These are phyloP conservation scores for Apiospora rasikravindrae DNA, from an alignment of 2,329 filamentous ascomycete species.

Conservation along the genomic window DNA sequence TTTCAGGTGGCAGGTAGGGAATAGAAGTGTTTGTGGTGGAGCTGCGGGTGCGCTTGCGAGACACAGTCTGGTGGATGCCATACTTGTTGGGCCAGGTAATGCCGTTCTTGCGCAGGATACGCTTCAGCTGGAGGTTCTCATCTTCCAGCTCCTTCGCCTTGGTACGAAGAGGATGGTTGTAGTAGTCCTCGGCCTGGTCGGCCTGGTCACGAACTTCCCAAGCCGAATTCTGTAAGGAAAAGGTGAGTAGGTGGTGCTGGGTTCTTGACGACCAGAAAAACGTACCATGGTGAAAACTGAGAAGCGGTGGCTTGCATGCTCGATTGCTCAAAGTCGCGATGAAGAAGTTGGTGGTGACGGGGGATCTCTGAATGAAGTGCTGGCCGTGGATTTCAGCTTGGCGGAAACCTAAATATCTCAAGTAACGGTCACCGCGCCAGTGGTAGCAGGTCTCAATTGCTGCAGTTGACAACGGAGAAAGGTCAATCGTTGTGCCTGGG, in stretches of 20 bases:
- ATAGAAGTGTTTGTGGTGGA: slow-evolving; percentile 29
- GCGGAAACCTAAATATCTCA: slow-evolving; percentile 14
- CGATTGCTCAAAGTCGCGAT: not conserved
- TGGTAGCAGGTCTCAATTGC: not conserved
- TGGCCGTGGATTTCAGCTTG: not conserved
- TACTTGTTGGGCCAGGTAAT: slow-evolving; percentile 54
- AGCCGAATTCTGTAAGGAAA: slow-evolving; percentile 31
- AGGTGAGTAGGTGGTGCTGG: not conserved
- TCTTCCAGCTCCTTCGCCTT: slow-evolving; percentile 52
- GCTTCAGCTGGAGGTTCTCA: slow-evolving; percentile 57
- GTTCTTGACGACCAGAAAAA: too few species aligned
- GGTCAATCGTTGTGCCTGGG: not conserved
- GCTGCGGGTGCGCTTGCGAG: slow-evolving; percentile 25
- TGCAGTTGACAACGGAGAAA: not conserved
- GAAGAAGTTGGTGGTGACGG: not conserved
- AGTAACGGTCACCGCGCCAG: not conserved
- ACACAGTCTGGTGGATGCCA: slow-evolving; percentile 41
- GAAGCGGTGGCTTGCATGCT: not conserved
- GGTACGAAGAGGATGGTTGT: slow-evolving; percentile 54
- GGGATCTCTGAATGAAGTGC: not conserved
- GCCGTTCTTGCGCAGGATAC: slow-evolving; percentile 56
- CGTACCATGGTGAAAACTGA: slow-evolving; percentile 5
- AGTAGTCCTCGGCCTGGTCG: slow-evolving; percentile 54
- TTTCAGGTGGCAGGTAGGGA: slow-evolving; percentile 57
- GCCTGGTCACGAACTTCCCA: slow-evolving; percentile 60